Conservation (phyloP, 1,284 basidiomycete genomes). For the Stygiomarasmius scandens region DNA sequence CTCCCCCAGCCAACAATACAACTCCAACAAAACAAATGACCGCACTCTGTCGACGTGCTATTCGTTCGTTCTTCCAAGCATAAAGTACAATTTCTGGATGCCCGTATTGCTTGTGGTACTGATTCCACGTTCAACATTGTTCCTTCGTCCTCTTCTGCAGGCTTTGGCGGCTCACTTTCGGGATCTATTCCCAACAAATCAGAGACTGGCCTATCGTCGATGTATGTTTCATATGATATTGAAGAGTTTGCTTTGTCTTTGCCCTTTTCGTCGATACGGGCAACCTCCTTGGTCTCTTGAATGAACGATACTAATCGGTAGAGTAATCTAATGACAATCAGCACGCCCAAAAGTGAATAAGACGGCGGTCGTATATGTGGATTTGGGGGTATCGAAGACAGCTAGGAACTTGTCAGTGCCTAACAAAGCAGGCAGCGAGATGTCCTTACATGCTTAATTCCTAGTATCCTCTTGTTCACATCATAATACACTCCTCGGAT, state of each 20-base stretch:
- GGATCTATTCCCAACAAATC: slow-evolving; percentile 57
- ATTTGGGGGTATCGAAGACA: slow-evolving; percentile 72
- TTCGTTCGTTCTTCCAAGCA: slow-evolving; percentile 84
- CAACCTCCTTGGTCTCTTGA: slow-evolving; percentile 27
- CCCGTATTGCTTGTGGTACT: slow-evolving; percentile 55
- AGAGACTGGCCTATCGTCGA: slow-evolving; percentile 68
- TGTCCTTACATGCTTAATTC: slow-evolving; percentile 70
- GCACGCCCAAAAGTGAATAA: slow-evolving; percentile 82
- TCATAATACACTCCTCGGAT: slow-evolving; percentile 81
- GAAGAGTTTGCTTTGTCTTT: slow-evolving; percentile 11
- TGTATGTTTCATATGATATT: slow-evolving; percentile 52
- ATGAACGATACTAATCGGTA: slow-evolving; percentile 59
- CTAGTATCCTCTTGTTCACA: slow-evolving; percentile 69
- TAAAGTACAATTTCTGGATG: slow-evolving; percentile 79
- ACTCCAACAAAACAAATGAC: slow-evolving; percentile 93
- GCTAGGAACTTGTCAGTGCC: slow-evolving; percentile 41
- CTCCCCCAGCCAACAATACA: slow-evolving; percentile 88
- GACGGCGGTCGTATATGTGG: slow-evolving; percentile 77
- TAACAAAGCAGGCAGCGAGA: slow-evolving; percentile 6
- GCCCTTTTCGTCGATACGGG: neutral
- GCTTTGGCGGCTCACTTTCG: slow-evolving; percentile 53
- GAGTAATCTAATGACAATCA: slow-evolving; percentile 72
- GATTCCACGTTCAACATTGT: slow-evolving; percentile 63
- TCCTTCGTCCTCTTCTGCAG: slow-evolving; percentile 68
- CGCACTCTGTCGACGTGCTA: slow-evolving; percentile 89